Base-by-base conservation (phyloP, 1,284 basidiomycete species). In the Heterobasidion annosum region DNA sequence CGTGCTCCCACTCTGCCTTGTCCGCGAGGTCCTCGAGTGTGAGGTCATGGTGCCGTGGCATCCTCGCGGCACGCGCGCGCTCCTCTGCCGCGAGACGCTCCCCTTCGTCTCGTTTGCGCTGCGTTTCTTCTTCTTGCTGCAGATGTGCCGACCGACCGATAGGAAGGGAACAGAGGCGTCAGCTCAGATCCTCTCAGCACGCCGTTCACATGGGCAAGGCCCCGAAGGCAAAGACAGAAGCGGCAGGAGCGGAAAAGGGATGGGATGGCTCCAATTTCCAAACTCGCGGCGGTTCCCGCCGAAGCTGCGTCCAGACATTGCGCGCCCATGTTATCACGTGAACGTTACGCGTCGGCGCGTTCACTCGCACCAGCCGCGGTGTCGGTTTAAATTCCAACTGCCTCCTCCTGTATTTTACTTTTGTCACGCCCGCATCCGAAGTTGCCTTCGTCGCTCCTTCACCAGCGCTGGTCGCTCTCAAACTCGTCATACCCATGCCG, bases 41-140 rank as follows among this genome's bases (percentile, higher is more conserved):
- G 2, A 91, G 72, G 51, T 85, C 80, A 32, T 84, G 70, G 55
- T 82, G 76, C 33, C 89, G 78, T 8, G 89, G 85, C 55, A 74
- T 76, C 65, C 82, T 85, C 10, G 85, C 81, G 50, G 76, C 65
- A 48, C 80, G 74, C 18, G 73, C 79, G 15, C 70, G 73, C 61
- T 89, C 85, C 62, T 87, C 83, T 0, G 74, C 79, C 59, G 74
- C 75, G 15, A 85, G 57, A 3, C 74, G 73, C 55, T 78, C 81
- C 54, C 83, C 79, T 45, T 82, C 83, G 57, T 81, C 79, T 56
- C 74, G 70, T 34, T 69, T 70, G 34, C 76, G 71, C 57, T 64
- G 63, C 54, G 73, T 69, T 63, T 81, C 79, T 50, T 75, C 70
- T 55, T 82, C 78, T 56, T 66, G 65, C 73, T 75, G 37, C 16